A percentile compares a stretch with the other conserved stretches of the same genome.
Evolutionary conservation across 768 basidiomycete genomes (phyloP).

Genomic region (Ramaria rubella): DNA sequence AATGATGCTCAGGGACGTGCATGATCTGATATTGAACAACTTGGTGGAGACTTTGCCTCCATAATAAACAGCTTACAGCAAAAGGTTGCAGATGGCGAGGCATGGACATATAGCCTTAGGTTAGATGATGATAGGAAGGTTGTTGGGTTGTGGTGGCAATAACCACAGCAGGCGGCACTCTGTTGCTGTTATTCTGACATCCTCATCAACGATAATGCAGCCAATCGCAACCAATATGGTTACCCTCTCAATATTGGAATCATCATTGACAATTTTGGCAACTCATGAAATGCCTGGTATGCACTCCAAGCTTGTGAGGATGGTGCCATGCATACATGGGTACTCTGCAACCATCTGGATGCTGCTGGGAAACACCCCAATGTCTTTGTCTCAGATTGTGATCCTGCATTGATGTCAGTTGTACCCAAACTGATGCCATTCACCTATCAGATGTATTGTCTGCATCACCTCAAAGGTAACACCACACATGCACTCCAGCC

Average conservation of each 20-base stretch:
- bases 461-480: constrained; percentile 28
- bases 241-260: too few species aligned
- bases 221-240: constrained; percentile 3
- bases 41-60: constrained; percentile 4
- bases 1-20: background rate
- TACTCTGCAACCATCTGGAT: constrained; percentile 20
- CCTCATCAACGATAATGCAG: constrained; percentile 5
- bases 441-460: constrained; percentile 24
- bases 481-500: constrained; percentile 17
- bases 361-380: constrained; percentile 15
- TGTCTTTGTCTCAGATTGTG: constrained; percentile 20
- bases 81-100: background rate
- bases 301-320: constrained; percentile 23
- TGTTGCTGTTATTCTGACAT: background rate
- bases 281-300: constrained; percentile 17
- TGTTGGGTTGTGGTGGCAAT: background rate
- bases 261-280: constrained; percentile 2
- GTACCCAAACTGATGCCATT: constrained; percentile 19
- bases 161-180: background rate
- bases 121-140: constrained; percentile 17
- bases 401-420: constrained; percentile 18
- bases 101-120: constrained; percentile 12
- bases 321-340: constrained; percentile 18
- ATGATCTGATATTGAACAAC: background rate
- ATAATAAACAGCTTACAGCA: background rate